Percentiles rank a stretch among this genome's conserved stretches.
Conservation (phyloP, 2,329 filamentous ascomycete genomes). For the Daldinia sp. region DNA sequence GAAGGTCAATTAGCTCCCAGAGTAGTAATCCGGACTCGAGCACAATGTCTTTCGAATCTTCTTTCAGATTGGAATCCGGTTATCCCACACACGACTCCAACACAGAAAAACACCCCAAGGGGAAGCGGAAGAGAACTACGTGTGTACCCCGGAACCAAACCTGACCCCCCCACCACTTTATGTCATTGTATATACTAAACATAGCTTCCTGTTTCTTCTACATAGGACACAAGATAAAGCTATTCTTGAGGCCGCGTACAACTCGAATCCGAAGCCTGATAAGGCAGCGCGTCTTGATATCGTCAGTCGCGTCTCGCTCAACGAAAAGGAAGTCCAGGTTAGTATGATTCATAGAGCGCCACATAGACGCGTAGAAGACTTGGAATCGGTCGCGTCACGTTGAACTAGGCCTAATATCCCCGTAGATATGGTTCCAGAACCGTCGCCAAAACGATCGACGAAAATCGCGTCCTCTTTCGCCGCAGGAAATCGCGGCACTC, state of each 20-base stretch:
- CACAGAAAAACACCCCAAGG: conserved; percentile 61
- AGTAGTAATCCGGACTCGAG: conserved; percentile 44
- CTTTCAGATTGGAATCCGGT: conserved; percentile 46
- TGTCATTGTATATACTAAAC: conserved; percentile 23
- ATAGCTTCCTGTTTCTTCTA: conserved; percentile 24
- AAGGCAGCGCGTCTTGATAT: conserved; percentile 86
- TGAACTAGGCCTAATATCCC: conserved; percentile 36
- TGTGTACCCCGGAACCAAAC: conserved; percentile 52
- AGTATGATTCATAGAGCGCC: conserved; percentile 47
- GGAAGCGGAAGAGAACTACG: conserved; percentile 70
- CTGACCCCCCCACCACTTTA: not conserved
- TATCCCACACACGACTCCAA: conserved; percentile 43
- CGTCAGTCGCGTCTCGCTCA: conserved; percentile 83
- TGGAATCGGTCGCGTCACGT: conserved; percentile 1
- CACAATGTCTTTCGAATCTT: conserved; percentile 47
- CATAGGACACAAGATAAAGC: conserved; percentile 85
- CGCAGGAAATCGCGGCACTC: conserved; percentile 75
- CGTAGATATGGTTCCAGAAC: conserved; percentile 97
- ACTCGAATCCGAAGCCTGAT: conserved; percentile 87
- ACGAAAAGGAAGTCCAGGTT: conserved; percentile 97
- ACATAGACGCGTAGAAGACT: not conserved
- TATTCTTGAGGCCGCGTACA: conserved; percentile 86
- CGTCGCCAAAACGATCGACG: conserved; percentile 90
- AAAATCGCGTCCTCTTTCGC: conserved; percentile 83
- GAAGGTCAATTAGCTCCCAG: conserved; percentile 41